These are phyloP conservation scores for Coccomyxa subellipsoidea DNA, from an alignment of 163 green algal species.

Conservation along the genomic window DNA sequence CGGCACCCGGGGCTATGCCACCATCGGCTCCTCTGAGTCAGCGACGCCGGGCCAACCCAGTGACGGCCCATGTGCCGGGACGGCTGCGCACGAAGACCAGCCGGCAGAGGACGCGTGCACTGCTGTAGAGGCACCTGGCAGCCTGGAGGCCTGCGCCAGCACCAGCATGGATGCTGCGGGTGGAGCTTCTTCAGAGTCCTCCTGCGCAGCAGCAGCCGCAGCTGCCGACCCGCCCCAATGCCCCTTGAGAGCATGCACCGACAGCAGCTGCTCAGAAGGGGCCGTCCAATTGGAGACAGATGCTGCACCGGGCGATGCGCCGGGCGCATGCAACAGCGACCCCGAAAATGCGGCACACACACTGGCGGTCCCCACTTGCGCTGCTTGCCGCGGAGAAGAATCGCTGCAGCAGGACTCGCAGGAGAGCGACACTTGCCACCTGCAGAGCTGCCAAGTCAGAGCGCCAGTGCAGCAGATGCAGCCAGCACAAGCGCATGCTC, in stretches of 20 bases:
- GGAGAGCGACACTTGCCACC: too few relatives aligned
- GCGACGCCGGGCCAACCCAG: not conserved
- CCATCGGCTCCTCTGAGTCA: not conserved
- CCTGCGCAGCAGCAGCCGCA: not conserved
- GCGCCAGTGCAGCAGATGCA: too few relatives aligned
- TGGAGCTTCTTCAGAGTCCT: not conserved
- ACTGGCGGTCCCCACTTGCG: too few relatives aligned
- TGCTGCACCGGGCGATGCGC: not conserved
- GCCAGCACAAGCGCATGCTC: too few relatives aligned
- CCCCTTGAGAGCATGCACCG: not conserved
- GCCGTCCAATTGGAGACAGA: too few relatives aligned
- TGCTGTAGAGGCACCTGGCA: not conserved
- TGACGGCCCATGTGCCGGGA: too few relatives aligned
- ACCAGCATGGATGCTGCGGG: not conserved
- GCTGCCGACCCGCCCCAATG: not conserved
- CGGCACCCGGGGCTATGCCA: conserved; percentile 43
- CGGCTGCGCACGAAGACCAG: too few relatives aligned
- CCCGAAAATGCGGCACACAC: too few relatives aligned
- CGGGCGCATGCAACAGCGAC: not conserved
- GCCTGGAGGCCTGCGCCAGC: not conserved
- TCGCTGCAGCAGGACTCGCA: too few relatives aligned
- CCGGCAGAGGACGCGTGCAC: not conserved
- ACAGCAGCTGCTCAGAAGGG: not conserved
- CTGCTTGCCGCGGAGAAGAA: too few relatives aligned
- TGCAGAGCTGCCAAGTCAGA: too few relatives aligned